Base-by-base conservation (phyloP, 768 basidiomycete species). In the Clathrus columnatus region DNA sequence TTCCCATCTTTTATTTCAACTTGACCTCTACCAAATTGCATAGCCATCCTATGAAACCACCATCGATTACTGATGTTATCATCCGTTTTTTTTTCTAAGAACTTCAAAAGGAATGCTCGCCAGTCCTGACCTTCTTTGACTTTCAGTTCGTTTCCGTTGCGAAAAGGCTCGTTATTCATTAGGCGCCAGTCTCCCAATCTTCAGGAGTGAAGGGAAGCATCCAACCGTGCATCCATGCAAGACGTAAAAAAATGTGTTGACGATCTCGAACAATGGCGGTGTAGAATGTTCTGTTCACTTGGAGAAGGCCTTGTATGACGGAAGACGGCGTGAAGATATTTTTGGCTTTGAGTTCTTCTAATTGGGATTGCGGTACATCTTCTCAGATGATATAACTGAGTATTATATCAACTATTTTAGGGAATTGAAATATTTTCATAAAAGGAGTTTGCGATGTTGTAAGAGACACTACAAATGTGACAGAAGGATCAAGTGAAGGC, bases 1-100 rank as follows among this genome's bases (percentile, higher is more conserved):
- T 44, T 58, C 54, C 4, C 66, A n/a, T 10, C 61, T 60, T 17
- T 65, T 60, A 57, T 67, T 65, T 66, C 30, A 17, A 27, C 24
- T 7, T 48, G 44, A 2, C 60, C 60, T 20, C 58, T 46, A 7
- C 57, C 60, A 32, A 29, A 61, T 41, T 61, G 60, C 58, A 61
- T 51, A 16, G 28, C 23, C 60, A 59, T 61, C 18, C 58, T 57
- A 50, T 61, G 58, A 16, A 61, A 29, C 18, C 60, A 48, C 60
- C 60, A 61, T 7, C 60, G 52, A 32, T 59, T 61, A 21, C 41
- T 50, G 16, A 61, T 50, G 44, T 50, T 50, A 18, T 17, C 53
- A 4, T 59, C 57, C 46, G n/a, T n/a, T n/a, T 59, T 49, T 54
- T 51, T 58, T 45, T 54, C 57, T 27, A 61, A 29, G 46, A 59